These are phyloP conservation scores for Leishmania amazonensis DNA, from an alignment of 208 protist species.

Conservation along the genomic window DNA sequence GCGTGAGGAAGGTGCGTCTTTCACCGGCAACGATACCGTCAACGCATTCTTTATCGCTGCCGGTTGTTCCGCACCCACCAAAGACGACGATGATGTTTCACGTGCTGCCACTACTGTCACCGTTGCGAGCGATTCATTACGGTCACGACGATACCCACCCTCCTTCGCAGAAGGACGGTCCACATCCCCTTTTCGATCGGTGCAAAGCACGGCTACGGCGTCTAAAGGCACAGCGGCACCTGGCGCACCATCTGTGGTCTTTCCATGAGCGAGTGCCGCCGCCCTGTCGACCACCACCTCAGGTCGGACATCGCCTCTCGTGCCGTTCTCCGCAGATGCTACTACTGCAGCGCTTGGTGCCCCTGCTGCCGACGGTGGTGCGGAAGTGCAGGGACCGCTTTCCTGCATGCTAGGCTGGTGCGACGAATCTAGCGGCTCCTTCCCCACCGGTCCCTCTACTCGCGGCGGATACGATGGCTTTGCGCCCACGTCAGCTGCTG, in stretches of 20 bases:
- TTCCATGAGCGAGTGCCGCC: not conserved
- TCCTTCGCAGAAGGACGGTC: no score
- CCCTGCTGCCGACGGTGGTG: not conserved
- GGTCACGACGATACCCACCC: not conserved
- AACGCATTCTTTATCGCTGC: not conserved
- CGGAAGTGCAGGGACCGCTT: not conserved
- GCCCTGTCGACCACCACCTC: not conserved
- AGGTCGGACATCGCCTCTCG: no score
- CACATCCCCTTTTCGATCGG: not conserved
- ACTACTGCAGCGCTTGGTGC: not conserved
- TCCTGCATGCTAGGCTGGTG: constrained; percentile 22
- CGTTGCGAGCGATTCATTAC: no score
- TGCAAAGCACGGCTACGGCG: not conserved
- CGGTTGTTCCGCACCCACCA: not conserved
- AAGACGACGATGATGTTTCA: no score
- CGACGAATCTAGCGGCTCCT: constrained; percentile 12
- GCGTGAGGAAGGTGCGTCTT: not conserved
- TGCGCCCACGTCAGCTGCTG: not conserved
- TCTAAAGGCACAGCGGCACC: not conserved
- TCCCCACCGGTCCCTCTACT: constrained; percentile 19
- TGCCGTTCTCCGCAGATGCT: not conserved
- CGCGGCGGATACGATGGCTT: constrained; percentile 12
- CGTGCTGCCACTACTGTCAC: no score
- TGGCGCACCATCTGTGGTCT: not conserved
- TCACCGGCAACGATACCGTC: not conserved